phyloP scores from a whole-genome alignment of 176 grass and related monocot genomes.

The Pontederia crassipes region DNA sequence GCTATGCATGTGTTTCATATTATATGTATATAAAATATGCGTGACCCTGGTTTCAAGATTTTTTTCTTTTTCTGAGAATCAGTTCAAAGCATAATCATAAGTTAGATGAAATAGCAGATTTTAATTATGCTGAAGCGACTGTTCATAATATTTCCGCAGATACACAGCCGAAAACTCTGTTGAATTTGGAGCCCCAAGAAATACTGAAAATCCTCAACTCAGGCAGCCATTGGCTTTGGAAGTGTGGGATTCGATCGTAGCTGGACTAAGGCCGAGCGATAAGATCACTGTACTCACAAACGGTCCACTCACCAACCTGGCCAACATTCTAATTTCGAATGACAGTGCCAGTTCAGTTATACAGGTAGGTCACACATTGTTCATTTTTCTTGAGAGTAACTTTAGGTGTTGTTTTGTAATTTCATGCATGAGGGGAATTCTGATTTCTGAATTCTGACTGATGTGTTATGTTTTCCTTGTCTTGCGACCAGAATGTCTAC shows the following conservation, averaged over 20 bases:
- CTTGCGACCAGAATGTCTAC: slow-evolving; percentile 39
- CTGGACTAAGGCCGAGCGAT: slow-evolving; percentile 40
- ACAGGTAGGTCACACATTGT: slow-evolving; percentile 29
- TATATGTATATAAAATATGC: too few species aligned
- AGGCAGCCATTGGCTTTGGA: slow-evolving; percentile 59
- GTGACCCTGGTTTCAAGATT: too few species aligned
- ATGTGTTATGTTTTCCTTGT: too few species aligned
- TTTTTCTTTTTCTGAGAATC: too few species aligned
- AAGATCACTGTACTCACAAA: slow-evolving; percentile 62
- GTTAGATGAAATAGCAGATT: too few species aligned
- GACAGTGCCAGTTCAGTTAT: slow-evolving; percentile 31
- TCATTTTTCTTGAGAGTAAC: slow-evolving; percentile 10
- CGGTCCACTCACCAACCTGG: slow-evolving; percentile 81
- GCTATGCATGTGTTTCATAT: too few species aligned
- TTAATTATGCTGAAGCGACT: too few species aligned
- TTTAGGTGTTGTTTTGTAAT: neutral
- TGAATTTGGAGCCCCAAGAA: slow-evolving; percentile 56
- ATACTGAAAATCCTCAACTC: slow-evolving; percentile 58
- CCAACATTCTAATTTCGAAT: slow-evolving; percentile 58
- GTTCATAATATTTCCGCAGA: too few species aligned
- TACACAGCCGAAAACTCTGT: slow-evolving; percentile 1
- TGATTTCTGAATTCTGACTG: neutral
- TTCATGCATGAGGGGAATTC: neutral
- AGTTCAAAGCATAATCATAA: too few species aligned
- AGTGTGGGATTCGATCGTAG: slow-evolving; percentile 55